phyloP scores from a whole-genome alignment of 805 yeast species.

The Wickerhamiella azymoides region DNA sequence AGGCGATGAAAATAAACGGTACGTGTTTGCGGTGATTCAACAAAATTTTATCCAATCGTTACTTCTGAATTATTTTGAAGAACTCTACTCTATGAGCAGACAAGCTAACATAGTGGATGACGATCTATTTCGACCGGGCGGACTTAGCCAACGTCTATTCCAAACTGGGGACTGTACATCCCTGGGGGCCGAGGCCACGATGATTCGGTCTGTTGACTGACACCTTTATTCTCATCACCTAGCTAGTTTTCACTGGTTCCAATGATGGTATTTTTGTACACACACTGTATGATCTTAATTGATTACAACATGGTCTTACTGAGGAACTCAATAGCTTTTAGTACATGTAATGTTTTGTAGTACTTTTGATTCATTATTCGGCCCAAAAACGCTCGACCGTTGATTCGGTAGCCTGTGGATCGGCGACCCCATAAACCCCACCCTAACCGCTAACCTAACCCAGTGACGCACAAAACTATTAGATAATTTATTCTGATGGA shows the following conservation, averaged over 20 bases:
- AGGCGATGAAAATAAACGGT: neutral
- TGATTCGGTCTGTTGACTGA: constrained; percentile 21
- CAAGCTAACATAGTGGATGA: constrained; percentile 23
- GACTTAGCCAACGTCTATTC: constrained; percentile 19
- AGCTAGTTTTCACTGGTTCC: constrained; percentile 11
- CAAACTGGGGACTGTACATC: constrained; percentile 21
- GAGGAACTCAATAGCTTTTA: neutral
- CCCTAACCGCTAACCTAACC: no score
- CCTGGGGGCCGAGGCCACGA: constrained; percentile 13
- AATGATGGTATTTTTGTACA: constrained; percentile 22
- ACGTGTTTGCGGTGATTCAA: constrained; percentile 21
- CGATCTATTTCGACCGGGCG: constrained; percentile 29
- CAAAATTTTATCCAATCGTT: constrained; percentile 22
- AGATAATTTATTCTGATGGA: no score
- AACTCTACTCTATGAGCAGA: constrained; percentile 9
- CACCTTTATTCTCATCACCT: constrained; percentile 9
- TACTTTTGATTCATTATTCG: no score
- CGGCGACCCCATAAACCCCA: no score
- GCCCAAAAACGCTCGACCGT: no score
- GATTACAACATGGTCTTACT: constrained; percentile 8
- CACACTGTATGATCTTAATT: constrained; percentile 26
- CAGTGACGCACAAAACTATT: no score
- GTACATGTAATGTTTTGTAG: neutral
- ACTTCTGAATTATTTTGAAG: constrained; percentile 24
- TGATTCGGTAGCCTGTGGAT: no score